phyloP scores from a whole-genome alignment of 225 moss, liverwort and hornwort genomes.

The Straminergon stramineum region DNA sequence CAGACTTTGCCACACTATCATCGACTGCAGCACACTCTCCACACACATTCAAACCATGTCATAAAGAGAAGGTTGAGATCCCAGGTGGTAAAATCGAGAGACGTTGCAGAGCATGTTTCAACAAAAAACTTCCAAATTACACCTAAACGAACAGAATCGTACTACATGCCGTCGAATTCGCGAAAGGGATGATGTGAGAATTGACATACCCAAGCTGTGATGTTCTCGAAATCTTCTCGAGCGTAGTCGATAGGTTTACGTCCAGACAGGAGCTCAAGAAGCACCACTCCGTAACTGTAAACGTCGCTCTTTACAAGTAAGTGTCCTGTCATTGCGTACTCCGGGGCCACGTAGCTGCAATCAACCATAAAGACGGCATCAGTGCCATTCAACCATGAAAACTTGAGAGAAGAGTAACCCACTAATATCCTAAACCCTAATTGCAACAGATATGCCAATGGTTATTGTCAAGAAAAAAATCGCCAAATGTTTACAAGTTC shows the following conservation, averaged over 20 bases:
- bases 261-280: constrained; percentile 71
- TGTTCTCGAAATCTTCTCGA: constrained; percentile 38
- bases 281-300: constrained; percentile 87
- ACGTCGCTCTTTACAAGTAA: constrained; percentile 88
- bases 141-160: background rate
- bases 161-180: background rate
- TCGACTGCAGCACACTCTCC: background rate
- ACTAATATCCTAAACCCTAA: background rate
- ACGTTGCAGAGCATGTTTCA: background rate
- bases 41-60: background rate
- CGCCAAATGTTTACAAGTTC: background rate
- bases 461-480: background rate
- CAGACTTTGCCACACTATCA: background rate
- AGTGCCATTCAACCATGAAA: background rate
- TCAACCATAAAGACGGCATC: background rate
- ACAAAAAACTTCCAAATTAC: background rate
- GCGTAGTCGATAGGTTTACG: constrained; percentile 61
- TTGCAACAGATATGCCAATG: too few relatives aligned
- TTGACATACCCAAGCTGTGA: constrained; percentile 38
- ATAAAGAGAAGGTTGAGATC: background rate
- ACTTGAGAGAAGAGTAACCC: background rate
- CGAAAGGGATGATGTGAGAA: background rate
- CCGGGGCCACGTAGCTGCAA: constrained; percentile 70
- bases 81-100: background rate
- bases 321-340: constrained; percentile 94